Evolutionary conservation across 768 basidiomycete species (phyloP).

Genomic region (Phlegmacium glaucopus): DNA sequence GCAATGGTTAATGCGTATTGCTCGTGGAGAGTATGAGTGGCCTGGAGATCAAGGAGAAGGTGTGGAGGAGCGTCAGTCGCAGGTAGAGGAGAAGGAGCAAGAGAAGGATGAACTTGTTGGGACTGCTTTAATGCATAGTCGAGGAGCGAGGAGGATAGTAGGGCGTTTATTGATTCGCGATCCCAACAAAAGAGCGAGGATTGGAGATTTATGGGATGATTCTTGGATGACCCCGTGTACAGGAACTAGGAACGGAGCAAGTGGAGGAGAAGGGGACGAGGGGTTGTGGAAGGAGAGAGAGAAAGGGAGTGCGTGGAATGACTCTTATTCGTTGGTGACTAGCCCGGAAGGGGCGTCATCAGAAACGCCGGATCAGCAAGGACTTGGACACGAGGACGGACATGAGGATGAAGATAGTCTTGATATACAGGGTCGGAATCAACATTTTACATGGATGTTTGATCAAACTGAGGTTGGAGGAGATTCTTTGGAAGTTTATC

Average conservation of each 20-base stretch:
- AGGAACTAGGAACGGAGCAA: constrained; percentile 4
- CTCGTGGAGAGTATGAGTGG: constrained; percentile 78
- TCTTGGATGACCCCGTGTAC: constrained; percentile 34
- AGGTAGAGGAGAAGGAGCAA: background rate
- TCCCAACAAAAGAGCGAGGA: constrained; percentile 56
- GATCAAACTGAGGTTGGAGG: background rate
- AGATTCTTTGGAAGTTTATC: background rate
- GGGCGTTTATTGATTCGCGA: constrained; percentile 66
- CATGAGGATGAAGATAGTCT: background rate
- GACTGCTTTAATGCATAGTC: constrained; percentile 33
- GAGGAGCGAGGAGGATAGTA: constrained; percentile 53
- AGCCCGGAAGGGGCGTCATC: too few relatives aligned
- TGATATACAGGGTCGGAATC: background rate
- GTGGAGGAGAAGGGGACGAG: constrained; percentile 18
- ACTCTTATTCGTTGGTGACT: too few relatives aligned
- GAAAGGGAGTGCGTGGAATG: background rate
- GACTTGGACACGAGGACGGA: background rate
- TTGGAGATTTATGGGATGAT: constrained; percentile 63
- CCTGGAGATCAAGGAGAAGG: constrained; percentile 31
- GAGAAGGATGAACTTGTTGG: constrained; percentile 30
- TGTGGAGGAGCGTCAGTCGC: background rate
- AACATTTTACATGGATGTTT: too few relatives aligned
- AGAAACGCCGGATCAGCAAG: background rate
- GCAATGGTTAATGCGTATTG: constrained; percentile 74
- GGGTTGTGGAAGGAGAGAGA: constrained; percentile 10